Conservation (phyloP, 805 yeast genomes). For the Suhomyces vadensis region DNA sequence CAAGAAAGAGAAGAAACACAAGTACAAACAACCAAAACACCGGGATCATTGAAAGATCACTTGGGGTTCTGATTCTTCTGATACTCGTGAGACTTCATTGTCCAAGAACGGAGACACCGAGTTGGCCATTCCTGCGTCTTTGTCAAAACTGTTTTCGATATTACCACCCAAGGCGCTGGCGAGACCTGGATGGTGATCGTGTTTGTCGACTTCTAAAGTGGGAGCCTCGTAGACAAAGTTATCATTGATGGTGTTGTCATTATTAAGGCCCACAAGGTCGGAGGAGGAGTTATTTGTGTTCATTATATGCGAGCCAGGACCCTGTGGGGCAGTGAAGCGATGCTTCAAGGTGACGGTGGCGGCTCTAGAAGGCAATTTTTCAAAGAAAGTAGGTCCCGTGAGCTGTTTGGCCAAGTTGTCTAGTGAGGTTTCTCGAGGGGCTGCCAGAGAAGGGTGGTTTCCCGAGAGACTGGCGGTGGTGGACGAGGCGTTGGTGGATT, state of each 20-base stretch:
- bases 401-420: constrained; percentile 44
- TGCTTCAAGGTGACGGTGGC: constrained; percentile 24
- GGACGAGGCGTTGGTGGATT: constrained; percentile 9
- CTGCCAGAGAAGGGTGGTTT: not conserved
- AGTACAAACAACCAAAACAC: constrained; percentile 1
- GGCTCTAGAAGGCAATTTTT: constrained; percentile 39
- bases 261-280: constrained; percentile 22
- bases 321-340: constrained; percentile 7
- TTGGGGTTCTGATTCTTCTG: constrained; percentile 12
- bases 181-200: not conserved
- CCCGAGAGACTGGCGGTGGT: not conserved
- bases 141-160: constrained; percentile 23
- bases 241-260: constrained; percentile 32
- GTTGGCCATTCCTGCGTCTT: constrained; percentile 13
- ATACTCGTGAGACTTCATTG: not conserved
- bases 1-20: not conserved
- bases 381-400: constrained; percentile 35
- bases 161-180: constrained; percentile 13
- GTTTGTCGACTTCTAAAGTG: constrained; percentile 7
- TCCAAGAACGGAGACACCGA: constrained; percentile 13
- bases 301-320: not conserved
- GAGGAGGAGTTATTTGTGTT: constrained; percentile 26
- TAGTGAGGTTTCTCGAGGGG: constrained; percentile 19
- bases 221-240: constrained; percentile 28
- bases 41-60: constrained; percentile 18